Evolutionary conservation across 164 flowering plant genomes (phyloP).

Genomic region (Nymphaea thermarum): DNA sequence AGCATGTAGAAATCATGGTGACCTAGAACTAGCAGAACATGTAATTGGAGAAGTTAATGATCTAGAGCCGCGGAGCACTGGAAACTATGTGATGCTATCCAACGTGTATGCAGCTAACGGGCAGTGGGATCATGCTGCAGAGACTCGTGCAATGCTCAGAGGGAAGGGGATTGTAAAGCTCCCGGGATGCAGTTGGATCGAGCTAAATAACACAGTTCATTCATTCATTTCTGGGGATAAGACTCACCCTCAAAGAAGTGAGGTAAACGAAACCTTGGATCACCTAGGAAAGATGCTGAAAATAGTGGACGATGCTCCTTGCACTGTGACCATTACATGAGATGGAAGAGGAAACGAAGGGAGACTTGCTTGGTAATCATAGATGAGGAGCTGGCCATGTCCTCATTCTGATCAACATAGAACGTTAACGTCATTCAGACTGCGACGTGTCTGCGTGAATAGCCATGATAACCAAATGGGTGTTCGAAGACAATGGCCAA

Average conservation of each 20-base stretch:
- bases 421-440: too few relatives aligned
- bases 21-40: constrained; percentile 14
- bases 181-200: constrained; percentile 21
- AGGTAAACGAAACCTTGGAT: constrained; percentile 11
- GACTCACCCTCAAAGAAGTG: constrained; percentile 6
- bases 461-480: too few relatives aligned
- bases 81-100: constrained; percentile 18
- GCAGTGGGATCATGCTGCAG: constrained; percentile 10
- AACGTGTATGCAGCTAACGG: constrained; percentile 15
- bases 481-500: too few relatives aligned
- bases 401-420: too few relatives aligned
- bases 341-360: too few relatives aligned
- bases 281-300: background rate
- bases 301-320: background rate
- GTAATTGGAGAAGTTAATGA: constrained; percentile 14
- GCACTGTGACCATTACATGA: too few relatives aligned
- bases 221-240: constrained; percentile 17
- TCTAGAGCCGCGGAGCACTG: constrained; percentile 19
- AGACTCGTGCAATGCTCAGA: constrained; percentile 15
- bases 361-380: too few relatives aligned
- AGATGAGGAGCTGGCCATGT: too few relatives aligned
- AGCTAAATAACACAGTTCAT: constrained; percentile 20
- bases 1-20: constrained; percentile 22
- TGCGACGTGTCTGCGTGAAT: too few relatives aligned
- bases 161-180: constrained; percentile 15